phyloP scores from a whole-genome alignment of 2,329 filamentous ascomycete genomes.

The Neonectria neomacrospora region DNA sequence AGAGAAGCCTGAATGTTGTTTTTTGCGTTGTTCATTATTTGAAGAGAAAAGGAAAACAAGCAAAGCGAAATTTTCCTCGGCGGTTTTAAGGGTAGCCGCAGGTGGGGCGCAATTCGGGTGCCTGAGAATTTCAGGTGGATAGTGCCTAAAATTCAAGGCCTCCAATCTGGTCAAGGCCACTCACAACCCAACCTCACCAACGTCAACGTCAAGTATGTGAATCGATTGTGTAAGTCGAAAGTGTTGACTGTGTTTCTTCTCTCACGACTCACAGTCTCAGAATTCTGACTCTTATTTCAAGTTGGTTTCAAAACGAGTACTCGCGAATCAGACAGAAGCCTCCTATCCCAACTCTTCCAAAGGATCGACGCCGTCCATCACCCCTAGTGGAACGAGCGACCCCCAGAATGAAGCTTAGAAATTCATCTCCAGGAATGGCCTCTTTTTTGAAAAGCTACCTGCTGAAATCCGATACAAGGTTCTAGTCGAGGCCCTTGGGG shows the following conservation, averaged over 20 bases:
- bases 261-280: background rate
- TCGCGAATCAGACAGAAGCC: background rate
- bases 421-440: slow-evolving; percentile 25
- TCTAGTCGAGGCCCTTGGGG: slow-evolving; percentile 36
- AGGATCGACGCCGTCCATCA: slow-evolving; percentile 10
- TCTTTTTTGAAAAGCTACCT: slow-evolving; percentile 41
- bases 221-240: background rate
- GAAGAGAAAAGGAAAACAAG: slow-evolving; percentile 37
- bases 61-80: slow-evolving; percentile 28
- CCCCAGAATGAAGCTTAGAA: background rate
- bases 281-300: background rate
- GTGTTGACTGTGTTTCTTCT: background rate
- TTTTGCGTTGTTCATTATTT: slow-evolving; percentile 61
- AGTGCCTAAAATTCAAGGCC: slow-evolving; percentile 5
- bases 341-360: slow-evolving; percentile 4
- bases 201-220: background rate
- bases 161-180: background rate
- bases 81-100: slow-evolving; percentile 33
- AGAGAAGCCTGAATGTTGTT: slow-evolving; percentile 56
- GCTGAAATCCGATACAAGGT: slow-evolving; percentile 43
- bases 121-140: background rate
- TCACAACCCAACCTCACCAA: background rate
- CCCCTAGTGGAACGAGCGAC: background rate
- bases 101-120: slow-evolving; percentile 35
- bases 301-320: background rate